Conservation (phyloP, 2,329 filamentous ascomycete genomes). For the Thyridium curvatum region DNA sequence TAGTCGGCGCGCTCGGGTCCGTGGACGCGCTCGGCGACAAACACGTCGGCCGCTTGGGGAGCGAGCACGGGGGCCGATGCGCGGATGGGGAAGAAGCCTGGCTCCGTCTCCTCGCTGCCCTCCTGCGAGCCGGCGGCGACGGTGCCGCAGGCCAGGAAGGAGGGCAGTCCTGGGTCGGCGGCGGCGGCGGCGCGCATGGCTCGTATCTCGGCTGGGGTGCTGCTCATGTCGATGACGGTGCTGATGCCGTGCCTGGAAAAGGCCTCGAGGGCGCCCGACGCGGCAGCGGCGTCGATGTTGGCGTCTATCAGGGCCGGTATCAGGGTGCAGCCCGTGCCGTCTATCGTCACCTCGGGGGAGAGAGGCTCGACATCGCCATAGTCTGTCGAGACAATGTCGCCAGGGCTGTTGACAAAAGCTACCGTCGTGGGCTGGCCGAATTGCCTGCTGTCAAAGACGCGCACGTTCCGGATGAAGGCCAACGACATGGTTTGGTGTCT, state of each 20-base stretch:
- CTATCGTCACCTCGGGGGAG: neutral
- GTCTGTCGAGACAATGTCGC: too few species aligned
- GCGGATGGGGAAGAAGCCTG: too few species aligned
- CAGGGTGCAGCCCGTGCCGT: neutral
- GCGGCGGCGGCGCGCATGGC: neutral
- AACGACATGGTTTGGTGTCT: too few species aligned
- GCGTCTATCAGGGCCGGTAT: neutral
- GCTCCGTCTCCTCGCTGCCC: too few species aligned
- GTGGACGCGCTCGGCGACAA: too few species aligned
- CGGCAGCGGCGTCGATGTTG: neutral
- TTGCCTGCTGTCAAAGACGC: too few species aligned
- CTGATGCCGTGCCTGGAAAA: neutral
- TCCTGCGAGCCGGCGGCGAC: neutral
- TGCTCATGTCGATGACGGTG: constrained; percentile 1
- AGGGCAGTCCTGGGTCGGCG: neutral
- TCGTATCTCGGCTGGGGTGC: neutral
- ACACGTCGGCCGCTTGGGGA: too few species aligned
- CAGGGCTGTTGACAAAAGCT: too few species aligned
- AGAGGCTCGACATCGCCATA: too few species aligned
- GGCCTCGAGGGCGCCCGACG: neutral
- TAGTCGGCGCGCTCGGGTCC: constrained; percentile 33
- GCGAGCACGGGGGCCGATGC: too few species aligned
- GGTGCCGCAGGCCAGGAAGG: neutral
- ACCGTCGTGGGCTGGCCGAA: too few species aligned
- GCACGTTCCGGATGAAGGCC: too few species aligned